Evolutionary conservation across 208 protist species (phyloP).

Genomic region (Entamoeba moshkovskii): DNA sequence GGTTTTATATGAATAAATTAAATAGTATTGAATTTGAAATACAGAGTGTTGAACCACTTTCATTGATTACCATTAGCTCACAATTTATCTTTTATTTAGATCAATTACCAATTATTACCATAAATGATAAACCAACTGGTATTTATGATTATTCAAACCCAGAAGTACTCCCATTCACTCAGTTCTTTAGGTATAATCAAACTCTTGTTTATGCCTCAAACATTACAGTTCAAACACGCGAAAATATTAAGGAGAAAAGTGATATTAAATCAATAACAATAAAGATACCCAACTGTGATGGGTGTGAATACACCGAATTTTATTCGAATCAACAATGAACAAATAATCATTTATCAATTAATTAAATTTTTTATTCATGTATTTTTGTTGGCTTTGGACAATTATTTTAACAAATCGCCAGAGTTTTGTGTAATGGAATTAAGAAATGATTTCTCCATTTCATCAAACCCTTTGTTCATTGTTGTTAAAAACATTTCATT

Average conservation of each 20-base stretch:
- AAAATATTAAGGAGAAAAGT: background rate
- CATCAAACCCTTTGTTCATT: background rate
- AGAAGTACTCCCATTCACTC: background rate
- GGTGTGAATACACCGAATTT: background rate
- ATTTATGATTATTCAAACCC: background rate
- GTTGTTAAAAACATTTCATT: background rate
- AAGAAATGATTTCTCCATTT: background rate
- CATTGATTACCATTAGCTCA: no score
- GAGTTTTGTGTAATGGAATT: background rate
- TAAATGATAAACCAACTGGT: no score
- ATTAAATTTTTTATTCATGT: background rate
- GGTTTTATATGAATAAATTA: no score
- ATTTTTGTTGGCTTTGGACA: background rate
- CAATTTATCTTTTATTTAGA: no score
- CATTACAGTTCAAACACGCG: background rate
- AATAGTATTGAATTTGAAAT: no score
- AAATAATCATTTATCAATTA: background rate
- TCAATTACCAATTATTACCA: no score
- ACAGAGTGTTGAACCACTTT: no score
- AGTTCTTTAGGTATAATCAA: background rate
- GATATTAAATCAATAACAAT: background rate
- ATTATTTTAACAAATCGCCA: no score
- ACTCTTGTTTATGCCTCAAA: background rate
- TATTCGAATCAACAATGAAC: background rate
- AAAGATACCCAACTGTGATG: background rate